phyloP scores from a whole-genome alignment of 768 basidiomycete species.

The Phylloporus sp. region DNA sequence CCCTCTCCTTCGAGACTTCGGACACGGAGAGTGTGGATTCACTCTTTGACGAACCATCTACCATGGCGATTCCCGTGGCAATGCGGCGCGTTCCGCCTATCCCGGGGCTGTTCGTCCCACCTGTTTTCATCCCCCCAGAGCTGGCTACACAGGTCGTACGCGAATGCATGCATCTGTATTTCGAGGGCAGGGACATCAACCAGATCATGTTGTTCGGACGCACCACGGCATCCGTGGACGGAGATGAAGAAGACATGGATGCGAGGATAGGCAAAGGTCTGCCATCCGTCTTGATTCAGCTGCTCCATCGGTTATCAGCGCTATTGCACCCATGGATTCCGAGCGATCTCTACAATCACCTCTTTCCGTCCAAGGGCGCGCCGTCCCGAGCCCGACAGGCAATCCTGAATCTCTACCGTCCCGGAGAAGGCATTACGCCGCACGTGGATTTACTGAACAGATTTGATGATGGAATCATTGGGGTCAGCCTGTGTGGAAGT shows the following conservation, averaged over 20 bases:
- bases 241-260: slow-evolving; percentile 10
- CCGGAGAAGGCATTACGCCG: slow-evolving; percentile 84
- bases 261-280: slow-evolving; percentile 38
- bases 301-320: slow-evolving; percentile 47
- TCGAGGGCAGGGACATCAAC: slow-evolving; percentile 47
- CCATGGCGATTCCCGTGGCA: slow-evolving; percentile 17
- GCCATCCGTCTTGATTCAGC: slow-evolving; percentile 48
- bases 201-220: slow-evolving; percentile 88
- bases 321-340: slow-evolving; percentile 51
- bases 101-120: slow-evolving; percentile 59
- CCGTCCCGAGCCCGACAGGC: slow-evolving; percentile 64
- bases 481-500: slow-evolving; percentile 75
- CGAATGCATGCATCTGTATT: slow-evolving; percentile 57
- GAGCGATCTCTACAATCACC: slow-evolving; percentile 42
- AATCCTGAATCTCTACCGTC: slow-evolving; percentile 84
- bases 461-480: slow-evolving; percentile 87
- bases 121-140: slow-evolving; percentile 44
- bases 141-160: slow-evolving; percentile 45
- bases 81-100: slow-evolving; percentile 47
- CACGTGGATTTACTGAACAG: slow-evolving; percentile 83
- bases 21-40: slow-evolving; percentile 36
- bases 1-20: slow-evolving; percentile 5
- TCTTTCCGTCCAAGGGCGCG: slow-evolving; percentile 48
- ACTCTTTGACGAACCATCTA: slow-evolving; percentile 44
- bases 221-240: slow-evolving; percentile 9